These are phyloP conservation scores for Metschnikowia lunata DNA, from an alignment of 805 yeast genomes.

Conservation along the genomic window DNA sequence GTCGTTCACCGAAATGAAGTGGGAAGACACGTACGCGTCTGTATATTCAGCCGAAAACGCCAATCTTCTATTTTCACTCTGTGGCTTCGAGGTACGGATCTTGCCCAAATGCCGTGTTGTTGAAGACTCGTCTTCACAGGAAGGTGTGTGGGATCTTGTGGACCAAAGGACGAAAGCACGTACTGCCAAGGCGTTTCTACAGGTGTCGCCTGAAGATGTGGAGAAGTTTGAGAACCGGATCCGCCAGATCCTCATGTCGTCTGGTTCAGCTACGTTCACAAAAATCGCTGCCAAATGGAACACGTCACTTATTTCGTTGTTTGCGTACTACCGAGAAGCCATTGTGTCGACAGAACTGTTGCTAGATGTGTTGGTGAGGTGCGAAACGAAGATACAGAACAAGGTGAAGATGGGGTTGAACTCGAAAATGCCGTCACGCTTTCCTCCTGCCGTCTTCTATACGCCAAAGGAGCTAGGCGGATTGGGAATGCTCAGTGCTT, in stretches of 20 bases:
- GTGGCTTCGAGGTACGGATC: conserved; percentile 92
- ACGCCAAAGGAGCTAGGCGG: conserved; percentile 98
- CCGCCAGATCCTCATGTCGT: conserved; percentile 86
- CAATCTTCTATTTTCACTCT: conserved; percentile 81
- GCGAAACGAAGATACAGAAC: conserved; percentile 91
- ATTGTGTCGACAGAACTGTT: conserved; percentile 75
- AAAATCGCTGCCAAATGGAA: conserved; percentile 96
- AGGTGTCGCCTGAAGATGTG: conserved; percentile 78
- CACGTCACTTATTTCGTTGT: conserved; percentile 79
- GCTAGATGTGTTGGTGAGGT: conserved; percentile 76
- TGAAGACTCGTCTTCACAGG: conserved; percentile 53
- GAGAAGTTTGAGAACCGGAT: conserved; percentile 77
- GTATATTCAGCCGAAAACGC: conserved; percentile 91
- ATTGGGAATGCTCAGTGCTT: conserved; percentile 94
- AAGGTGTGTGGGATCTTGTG: conserved; percentile 89
- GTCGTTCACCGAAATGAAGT: conserved; percentile 64
- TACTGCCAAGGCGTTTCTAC: conserved; percentile 82
- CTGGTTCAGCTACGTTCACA: conserved; percentile 93
- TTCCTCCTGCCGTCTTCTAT: conserved; percentile 98
- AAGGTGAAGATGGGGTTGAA: conserved; percentile 91
- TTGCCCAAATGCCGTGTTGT: conserved; percentile 64
- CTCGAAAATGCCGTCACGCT: conserved; percentile 97
- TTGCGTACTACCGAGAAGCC: conserved; percentile 91
- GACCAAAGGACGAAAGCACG: conserved; percentile 72
- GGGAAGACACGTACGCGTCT: conserved; percentile 80